A percentile compares a stretch with the other conserved stretches of the same genome.
These are phyloP conservation scores for Mycena alexandri DNA, from an alignment of 768 basidiomycete genomes.

Conservation along the genomic window DNA sequence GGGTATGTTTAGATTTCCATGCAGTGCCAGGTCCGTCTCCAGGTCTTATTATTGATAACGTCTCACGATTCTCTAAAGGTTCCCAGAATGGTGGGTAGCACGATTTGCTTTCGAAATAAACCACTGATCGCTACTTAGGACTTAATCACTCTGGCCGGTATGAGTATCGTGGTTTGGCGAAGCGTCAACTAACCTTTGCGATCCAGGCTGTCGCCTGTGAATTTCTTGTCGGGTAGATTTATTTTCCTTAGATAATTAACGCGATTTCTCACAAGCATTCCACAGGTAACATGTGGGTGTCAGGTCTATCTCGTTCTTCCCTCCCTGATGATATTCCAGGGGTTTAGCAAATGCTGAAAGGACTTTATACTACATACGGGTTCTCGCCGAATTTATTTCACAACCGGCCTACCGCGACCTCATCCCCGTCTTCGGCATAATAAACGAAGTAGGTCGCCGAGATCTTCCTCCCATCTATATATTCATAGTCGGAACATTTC, in stretches of 20 bases:
- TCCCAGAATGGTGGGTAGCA: slow-evolving; percentile 67
- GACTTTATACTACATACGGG: slow-evolving; percentile 80
- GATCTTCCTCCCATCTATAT: slow-evolving; percentile 50
- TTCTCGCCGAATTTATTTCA: slow-evolving; percentile 83
- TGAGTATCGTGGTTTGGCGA: not conserved
- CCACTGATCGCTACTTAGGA: slow-evolving; percentile 45
- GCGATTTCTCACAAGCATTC: not conserved
- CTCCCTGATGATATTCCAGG: slow-evolving; percentile 12
- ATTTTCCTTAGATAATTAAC: not conserved
- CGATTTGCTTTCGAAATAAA: not conserved
- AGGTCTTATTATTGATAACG: not conserved
- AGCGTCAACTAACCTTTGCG: slow-evolving; percentile 2
- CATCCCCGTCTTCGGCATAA: slow-evolving; percentile 69
- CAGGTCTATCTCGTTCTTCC: not conserved
- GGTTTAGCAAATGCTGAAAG: slow-evolving; percentile 89
- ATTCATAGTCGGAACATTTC: not conserved
- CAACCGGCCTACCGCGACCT: slow-evolving; percentile 76
- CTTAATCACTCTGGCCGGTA: slow-evolving; percentile 72
- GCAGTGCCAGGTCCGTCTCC: slow-evolving; percentile 72
- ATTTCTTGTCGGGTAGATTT: slow-evolving; percentile 64
- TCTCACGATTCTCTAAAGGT: slow-evolving; percentile 7
- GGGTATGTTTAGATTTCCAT: slow-evolving; percentile 86
- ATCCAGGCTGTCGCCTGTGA: slow-evolving; percentile 60
- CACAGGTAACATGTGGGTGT: slow-evolving; percentile 62
- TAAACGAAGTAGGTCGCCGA: slow-evolving; percentile 70